These are phyloP conservation scores for Trifolium pratense DNA, from an alignment of 306 rosid species.

Conservation along the genomic window DNA sequence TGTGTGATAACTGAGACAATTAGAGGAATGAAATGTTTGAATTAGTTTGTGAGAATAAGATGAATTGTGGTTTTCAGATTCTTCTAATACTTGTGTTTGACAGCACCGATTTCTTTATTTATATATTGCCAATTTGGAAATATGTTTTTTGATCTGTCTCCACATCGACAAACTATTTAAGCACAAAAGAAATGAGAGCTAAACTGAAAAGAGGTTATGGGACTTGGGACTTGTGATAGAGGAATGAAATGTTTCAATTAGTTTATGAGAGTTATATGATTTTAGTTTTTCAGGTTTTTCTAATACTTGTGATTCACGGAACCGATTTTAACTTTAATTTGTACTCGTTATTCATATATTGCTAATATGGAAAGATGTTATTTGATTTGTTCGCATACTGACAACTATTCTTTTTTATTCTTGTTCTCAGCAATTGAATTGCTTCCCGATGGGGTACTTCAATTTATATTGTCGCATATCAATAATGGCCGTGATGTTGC, in stretches of 20 bases:
- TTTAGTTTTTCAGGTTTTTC: neutral
- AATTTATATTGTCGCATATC: slow-evolving; percentile 70
- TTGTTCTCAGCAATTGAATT: slow-evolving; percentile 66
- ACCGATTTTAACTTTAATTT: neutral
- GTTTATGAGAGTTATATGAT: neutral
- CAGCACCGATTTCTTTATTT: neutral
- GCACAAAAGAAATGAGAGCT: neutral
- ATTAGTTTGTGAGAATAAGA: neutral
- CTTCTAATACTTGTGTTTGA: neutral
- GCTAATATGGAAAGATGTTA: slow-evolving; percentile 6
- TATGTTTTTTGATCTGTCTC: slow-evolving; percentile 1
- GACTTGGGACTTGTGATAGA: neutral
- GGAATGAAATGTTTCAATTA: neutral
- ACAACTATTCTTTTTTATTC: slow-evolving; percentile 37
- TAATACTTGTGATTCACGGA: neutral
- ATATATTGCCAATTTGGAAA: neutral
- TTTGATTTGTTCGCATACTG: slow-evolving; percentile 1
- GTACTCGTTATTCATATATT: neutral
- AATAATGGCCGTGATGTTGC: slow-evolving; percentile 80
- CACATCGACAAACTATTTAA: slow-evolving; percentile 27
- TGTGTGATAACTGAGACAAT: slow-evolving; percentile 6
- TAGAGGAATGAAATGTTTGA: neutral
- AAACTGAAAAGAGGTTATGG: neutral
- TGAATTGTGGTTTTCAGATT: neutral
- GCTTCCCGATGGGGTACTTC: slow-evolving; percentile 84